These are phyloP conservation scores for Penicillium sp. DNA, from an alignment of 2,329 filamentous ascomycete species.

Conservation along the genomic window DNA sequence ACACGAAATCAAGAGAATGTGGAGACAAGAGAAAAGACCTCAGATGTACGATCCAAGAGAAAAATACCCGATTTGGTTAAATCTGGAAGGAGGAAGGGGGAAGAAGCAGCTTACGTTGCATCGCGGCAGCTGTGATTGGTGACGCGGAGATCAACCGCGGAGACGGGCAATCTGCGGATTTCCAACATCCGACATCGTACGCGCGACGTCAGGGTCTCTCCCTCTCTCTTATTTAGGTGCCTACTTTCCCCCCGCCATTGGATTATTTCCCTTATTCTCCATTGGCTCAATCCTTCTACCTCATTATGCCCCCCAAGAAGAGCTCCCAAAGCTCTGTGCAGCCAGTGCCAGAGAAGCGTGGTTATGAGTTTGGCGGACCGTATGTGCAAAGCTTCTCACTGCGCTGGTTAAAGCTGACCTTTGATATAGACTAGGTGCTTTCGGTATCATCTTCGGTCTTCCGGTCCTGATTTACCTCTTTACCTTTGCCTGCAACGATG, in stretches of 20 bases:
- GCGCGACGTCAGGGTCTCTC: neutral
- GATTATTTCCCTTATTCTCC: constrained; percentile 6
- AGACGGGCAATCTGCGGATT: constrained; percentile 9
- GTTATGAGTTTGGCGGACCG: constrained; percentile 52
- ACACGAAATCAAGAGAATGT: constrained; percentile 7
- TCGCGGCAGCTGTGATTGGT: constrained; percentile 12
- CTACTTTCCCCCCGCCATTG: neutral
- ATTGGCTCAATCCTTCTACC: neutral
- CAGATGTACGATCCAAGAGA: neutral
- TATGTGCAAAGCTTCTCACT: constrained; percentile 30
- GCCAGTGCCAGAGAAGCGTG: constrained; percentile 42
- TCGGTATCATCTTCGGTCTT: constrained; percentile 75
- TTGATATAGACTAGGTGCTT: constrained; percentile 67
- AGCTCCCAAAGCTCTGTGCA: constrained; percentile 34
- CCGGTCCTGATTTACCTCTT: constrained; percentile 78
- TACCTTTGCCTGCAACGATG: constrained; percentile 86
- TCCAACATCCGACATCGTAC: constrained; percentile 23
- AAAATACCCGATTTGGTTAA: constrained; percentile 1
- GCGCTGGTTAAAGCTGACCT: constrained; percentile 13
- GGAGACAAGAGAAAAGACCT: constrained; percentile 2
- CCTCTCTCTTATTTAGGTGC: constrained; percentile 12
- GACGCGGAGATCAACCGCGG: constrained; percentile 13
- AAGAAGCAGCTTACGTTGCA: constrained; percentile 22
- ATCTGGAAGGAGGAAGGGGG: neutral
- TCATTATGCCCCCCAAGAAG: constrained; percentile 37